Base-by-base conservation (phyloP, 2,329 filamentous ascomycete genomes). In the Aureobasidium mangrovei region DNA sequence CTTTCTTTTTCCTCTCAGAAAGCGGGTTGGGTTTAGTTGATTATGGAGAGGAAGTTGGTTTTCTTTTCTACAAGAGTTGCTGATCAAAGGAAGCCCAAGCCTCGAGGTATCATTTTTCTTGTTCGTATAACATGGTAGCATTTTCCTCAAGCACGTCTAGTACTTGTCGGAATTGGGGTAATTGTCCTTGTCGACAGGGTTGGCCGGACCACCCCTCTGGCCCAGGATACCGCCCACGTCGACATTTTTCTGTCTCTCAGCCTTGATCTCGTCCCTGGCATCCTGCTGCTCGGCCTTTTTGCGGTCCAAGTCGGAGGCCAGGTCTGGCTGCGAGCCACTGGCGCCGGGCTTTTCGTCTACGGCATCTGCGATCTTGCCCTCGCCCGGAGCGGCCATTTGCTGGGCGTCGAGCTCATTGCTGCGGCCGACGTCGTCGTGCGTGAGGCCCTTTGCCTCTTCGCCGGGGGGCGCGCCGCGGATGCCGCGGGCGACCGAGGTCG, bases 211-310 rank as follows among this genome's bases (percentile, higher is more conserved):
- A n/a, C 73, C 73, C 28, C 64, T 64, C 64, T 76, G 73, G 2
- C 72, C 74, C 51, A 73, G 57, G 3, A 71, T 65, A 7, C 74
- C 74, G 6, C 66, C 73, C 44, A 69, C 69, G 61, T 68, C 67
- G 4, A 68, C 64, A 24, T 67, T 59, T 39, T 68, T 56, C 55
- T 63, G 53, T 61, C 70, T 69, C 59, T 71, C 57, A 57, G 67
- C 60, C 62, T 75, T 66, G 33, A 72, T 64, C 24, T 64, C 66
- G 51, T 73, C 69, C 40, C 74, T 61, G 27, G 66, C 61, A 12
- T 67, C 69, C 7, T 69, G 66, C 61, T 77, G 74, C 66, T 77
- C 74, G 2, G 67, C 71, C 64, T 76, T 77, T 65, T 77, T 77
- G 64, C 72, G 65, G 8, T 76, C 74, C 60, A 77, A 59, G 65